These are phyloP conservation scores for Phytophthora europaea DNA, from an alignment of 352 stramenopile species.

Conservation along the genomic window DNA sequence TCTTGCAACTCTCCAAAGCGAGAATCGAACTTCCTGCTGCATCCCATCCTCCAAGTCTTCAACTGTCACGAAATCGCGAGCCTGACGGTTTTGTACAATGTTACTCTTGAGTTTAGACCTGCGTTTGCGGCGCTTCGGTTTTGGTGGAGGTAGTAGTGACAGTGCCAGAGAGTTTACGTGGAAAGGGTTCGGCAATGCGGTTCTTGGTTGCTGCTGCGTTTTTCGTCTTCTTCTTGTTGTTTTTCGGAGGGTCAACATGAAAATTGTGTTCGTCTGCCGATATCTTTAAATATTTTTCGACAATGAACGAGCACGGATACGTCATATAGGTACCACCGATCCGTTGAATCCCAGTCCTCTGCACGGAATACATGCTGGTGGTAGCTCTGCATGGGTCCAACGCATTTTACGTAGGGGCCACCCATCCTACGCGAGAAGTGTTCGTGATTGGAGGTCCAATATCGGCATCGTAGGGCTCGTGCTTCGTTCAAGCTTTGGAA, in stretches of 20 bases:
- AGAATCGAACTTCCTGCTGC: constrained; percentile 38
- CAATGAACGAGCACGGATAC: constrained; percentile 38
- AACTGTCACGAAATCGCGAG: constrained; percentile 40
- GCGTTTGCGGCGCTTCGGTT: too few relatives aligned
- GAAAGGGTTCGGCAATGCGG: not conserved
- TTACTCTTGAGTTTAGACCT: too few relatives aligned
- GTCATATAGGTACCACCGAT: not conserved
- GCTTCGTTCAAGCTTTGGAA: constrained; percentile 38
- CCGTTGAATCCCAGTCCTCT: not conserved
- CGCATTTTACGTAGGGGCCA: constrained; percentile 70
- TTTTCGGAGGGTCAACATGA: constrained; percentile 41
- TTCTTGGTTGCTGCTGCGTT: constrained; percentile 6
- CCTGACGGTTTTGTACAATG: too few relatives aligned
- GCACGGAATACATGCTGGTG: constrained; percentile 14
- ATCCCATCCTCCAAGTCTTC: constrained; percentile 67
- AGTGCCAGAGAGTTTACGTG: not conserved
- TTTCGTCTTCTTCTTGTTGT: constrained; percentile 25
- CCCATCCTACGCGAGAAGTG: constrained; percentile 54
- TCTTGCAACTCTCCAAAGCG: constrained; percentile 30
- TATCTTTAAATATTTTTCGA: constrained; percentile 65
- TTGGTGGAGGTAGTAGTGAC: constrained; percentile 2
- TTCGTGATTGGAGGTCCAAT: constrained; percentile 58
- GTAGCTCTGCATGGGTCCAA: constrained; percentile 26
- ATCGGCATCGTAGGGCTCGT: constrained; percentile 70
- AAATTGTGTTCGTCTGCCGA: constrained; percentile 55